Percentiles rank a stretch among this genome's conserved stretches.
Conservation (phyloP, 1,139 yeast genomes). For the Nakaseomyces kungkrabaensis region DNA sequence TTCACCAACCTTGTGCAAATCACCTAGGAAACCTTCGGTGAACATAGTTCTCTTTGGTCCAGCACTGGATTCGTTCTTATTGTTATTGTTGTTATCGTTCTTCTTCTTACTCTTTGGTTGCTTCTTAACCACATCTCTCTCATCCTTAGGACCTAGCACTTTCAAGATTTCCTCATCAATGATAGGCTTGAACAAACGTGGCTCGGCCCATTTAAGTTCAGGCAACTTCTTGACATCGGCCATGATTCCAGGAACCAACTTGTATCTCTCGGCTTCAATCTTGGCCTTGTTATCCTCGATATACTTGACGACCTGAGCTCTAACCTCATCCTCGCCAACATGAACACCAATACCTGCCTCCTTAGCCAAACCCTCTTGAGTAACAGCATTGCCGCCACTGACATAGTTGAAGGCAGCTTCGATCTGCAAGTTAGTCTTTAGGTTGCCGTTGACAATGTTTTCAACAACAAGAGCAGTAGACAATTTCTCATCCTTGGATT, state of each 20-base stretch:
- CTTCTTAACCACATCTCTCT: conserved; percentile 77
- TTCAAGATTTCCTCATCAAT: conserved; percentile 67
- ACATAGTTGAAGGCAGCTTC: conserved; percentile 74
- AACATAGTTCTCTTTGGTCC: conserved; percentile 66
- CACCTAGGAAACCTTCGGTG: conserved; percentile 91
- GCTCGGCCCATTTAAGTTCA: conserved; percentile 84
- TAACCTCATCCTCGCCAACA: conserved; percentile 57
- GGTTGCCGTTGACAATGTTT: conserved; percentile 53
- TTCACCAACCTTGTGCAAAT: conserved; percentile 89
- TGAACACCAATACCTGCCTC: conserved; percentile 78
- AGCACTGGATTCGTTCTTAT: conserved; percentile 26
- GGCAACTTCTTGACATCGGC: conserved; percentile 68
- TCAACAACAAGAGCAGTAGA: conserved; percentile 36
- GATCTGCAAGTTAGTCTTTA: conserved; percentile 63
- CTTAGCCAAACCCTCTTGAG: conserved; percentile 42
- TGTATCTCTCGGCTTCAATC: conserved; percentile 64
- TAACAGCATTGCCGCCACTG: conserved; percentile 33
- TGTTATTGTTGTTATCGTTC: conserved; percentile 12
- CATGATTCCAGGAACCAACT: conserved; percentile 62
- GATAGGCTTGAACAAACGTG: conserved; percentile 72
- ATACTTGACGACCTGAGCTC: conserved; percentile 46
- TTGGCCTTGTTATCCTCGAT: conserved; percentile 48
- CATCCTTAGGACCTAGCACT: conserved; percentile 88
- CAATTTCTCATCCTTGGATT: background rate
- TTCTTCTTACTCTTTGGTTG: conserved; percentile 48